Evolutionary conservation across 148 eudicot genomes (phyloP).

Genomic region (Chenopodium quinoa): DNA sequence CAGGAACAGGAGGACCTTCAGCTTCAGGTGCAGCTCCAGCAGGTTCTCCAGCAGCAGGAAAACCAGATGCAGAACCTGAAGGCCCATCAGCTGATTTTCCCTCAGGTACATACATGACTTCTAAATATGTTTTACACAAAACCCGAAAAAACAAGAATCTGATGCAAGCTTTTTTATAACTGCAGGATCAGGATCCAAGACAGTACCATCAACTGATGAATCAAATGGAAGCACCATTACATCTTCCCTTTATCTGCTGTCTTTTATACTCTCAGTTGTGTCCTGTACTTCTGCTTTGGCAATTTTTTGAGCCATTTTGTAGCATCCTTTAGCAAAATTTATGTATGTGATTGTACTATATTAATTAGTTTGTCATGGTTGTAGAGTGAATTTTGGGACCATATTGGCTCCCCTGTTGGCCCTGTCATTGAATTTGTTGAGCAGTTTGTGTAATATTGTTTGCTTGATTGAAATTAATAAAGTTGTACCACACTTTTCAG

Average conservation of each 20-base stretch:
- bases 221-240: constrained; percentile 32
- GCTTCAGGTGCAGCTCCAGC: constrained; percentile 27
- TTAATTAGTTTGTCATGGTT: constrained; percentile 10
- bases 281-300: constrained; percentile 28
- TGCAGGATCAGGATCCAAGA: constrained; percentile 32
- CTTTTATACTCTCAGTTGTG: constrained; percentile 22
- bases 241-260: constrained; percentile 24
- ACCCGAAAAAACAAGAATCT: background rate
- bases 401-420: constrained; percentile 10
- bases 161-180: background rate
- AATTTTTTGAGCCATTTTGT: constrained; percentile 30
- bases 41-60: constrained; percentile 25
- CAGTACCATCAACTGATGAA: constrained; percentile 30
- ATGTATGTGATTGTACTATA: background rate
- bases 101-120: constrained; percentile 21
- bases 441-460: background rate
- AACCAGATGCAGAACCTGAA: constrained; percentile 15
- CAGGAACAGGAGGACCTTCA: constrained; percentile 25
- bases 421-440: background rate
- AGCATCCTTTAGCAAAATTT: background rate
- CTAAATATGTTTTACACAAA: background rate
- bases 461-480: background rate
- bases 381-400: constrained; percentile 13
- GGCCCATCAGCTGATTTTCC: constrained; percentile 36
- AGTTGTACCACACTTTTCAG: background rate